Conservation (phyloP, 164 flowering plant genomes). For the Berberis vulgaris region DNA sequence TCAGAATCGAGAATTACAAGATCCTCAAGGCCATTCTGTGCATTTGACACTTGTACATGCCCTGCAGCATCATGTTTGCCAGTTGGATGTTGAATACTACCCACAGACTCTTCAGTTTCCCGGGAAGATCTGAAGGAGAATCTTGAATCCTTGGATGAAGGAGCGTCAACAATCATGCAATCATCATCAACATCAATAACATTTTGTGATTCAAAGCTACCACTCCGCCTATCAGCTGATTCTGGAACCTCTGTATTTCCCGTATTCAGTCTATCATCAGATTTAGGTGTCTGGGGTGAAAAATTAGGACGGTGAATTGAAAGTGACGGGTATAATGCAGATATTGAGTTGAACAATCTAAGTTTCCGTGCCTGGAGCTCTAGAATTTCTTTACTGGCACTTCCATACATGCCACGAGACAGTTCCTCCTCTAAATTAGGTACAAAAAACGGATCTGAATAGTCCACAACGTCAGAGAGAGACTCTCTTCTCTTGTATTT, state of each 20-base stretch:
- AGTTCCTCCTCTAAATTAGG: constrained; percentile 17
- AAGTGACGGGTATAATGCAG: constrained; percentile 11
- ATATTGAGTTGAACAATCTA: constrained; percentile 6
- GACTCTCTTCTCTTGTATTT: constrained; percentile 2
- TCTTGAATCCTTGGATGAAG: not conserved
- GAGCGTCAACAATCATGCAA: constrained; percentile 2
- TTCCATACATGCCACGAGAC: constrained; percentile 31
- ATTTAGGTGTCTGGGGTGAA: not conserved
- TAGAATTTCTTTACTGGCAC: constrained; percentile 35
- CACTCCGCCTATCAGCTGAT: not conserved
- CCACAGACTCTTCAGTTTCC: not conserved
- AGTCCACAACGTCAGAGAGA: constrained; percentile 7
- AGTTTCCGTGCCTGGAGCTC: constrained; percentile 21
- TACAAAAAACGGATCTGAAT: constrained; percentile 30
- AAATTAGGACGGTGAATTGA: not conserved
- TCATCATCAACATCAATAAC: constrained; percentile 25
- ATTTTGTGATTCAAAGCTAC: constrained; percentile 1
- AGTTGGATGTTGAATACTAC: not conserved
- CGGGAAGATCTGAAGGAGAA: not conserved
- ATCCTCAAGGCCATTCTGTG: not conserved
- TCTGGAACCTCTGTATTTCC: not conserved
- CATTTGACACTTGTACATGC: too few relatives aligned
- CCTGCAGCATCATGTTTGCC: not conserved
- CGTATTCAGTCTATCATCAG: not conserved
- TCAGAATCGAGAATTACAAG: constrained; percentile 35